A percentile compares a stretch with the other conserved stretches of the same genome.
Conservation (phyloP, 441 rosid species). For the Croton laevigatus region DNA sequence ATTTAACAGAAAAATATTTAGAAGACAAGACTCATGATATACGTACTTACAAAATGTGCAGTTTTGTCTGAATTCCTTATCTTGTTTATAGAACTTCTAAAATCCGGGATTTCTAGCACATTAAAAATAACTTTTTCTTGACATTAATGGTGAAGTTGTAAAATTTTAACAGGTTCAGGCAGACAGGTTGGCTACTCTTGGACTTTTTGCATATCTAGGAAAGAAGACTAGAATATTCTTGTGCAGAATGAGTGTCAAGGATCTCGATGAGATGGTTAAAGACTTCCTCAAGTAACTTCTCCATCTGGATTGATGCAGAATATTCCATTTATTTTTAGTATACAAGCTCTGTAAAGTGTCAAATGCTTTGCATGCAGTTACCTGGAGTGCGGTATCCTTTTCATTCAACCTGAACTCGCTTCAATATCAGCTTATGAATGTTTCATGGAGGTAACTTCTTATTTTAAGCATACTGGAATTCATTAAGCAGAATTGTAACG, state of each 20-base stretch:
- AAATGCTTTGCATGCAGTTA: conserved; percentile 40
- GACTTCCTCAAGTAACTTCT: conserved; percentile 55
- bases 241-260: conserved; percentile 45
- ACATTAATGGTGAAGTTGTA: not conserved
- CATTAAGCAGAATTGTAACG: conserved; percentile 14
- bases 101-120: not conserved
- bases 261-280: conserved; percentile 53
- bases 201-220: conserved; percentile 69
- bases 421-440: conserved; percentile 47
- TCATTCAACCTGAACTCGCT: conserved; percentile 55
- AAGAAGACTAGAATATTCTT: conserved; percentile 51
- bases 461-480: conserved; percentile 19
- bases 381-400: conserved; percentile 68
- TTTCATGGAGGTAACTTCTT: conserved; percentile 56
- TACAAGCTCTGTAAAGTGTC: conserved; percentile 5
- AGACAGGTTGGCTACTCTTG: conserved; percentile 59
- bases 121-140: not conserved
- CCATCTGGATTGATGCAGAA: conserved; percentile 7
- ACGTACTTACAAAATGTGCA: not conserved
- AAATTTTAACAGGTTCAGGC: conserved; percentile 42
- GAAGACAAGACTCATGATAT: not conserved
- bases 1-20: not conserved
- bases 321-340: conserved; percentile 12
- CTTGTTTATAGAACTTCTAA: not conserved
- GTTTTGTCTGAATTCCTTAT: not conserved